phyloP scores from a whole-genome alignment of 352 stramenopile species.

The Phytophthora chlamydospora region DNA sequence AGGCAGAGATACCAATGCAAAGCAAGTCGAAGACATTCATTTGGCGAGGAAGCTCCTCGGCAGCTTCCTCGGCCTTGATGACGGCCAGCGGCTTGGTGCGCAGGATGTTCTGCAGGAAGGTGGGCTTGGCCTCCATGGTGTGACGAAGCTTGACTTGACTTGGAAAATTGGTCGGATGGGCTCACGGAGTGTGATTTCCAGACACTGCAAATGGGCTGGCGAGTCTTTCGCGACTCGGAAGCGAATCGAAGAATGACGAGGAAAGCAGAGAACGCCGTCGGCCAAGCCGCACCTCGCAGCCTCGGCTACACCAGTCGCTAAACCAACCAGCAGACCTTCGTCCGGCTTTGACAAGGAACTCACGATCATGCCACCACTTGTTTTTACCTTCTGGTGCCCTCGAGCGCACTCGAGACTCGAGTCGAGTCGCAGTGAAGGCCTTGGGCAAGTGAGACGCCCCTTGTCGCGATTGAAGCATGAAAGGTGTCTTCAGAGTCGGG shows the following conservation, averaged over 20 bases:
- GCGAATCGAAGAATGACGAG: constrained; percentile 27
- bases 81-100: constrained; percentile 80
- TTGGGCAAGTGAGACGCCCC: constrained; percentile 12
- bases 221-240: background rate
- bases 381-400: constrained; percentile 30
- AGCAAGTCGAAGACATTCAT: constrained; percentile 91
- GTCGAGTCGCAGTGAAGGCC: constrained; percentile 1
- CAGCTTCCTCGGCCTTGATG: constrained; percentile 78
- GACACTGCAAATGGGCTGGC: too few species aligned
- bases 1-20: constrained; percentile 92
- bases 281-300: constrained; percentile 1
- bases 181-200: too few species aligned
- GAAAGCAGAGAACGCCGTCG: constrained; percentile 1
- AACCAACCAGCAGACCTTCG: constrained; percentile 27
- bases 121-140: constrained; percentile 39
- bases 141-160: constrained; percentile 8
- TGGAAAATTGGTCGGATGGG: background rate
- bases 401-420: background rate
- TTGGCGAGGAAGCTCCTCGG: constrained; percentile 64
- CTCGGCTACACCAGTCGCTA: constrained; percentile 27
- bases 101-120: constrained; percentile 57
- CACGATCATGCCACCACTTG: constrained; percentile 22
- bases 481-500: constrained; percentile 20
- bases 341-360: constrained; percentile 24
- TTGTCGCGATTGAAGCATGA: constrained; percentile 23